These are phyloP conservation scores for Quercus lobata DNA, from an alignment of 331 rosid genomes.

Conservation along the genomic window DNA sequence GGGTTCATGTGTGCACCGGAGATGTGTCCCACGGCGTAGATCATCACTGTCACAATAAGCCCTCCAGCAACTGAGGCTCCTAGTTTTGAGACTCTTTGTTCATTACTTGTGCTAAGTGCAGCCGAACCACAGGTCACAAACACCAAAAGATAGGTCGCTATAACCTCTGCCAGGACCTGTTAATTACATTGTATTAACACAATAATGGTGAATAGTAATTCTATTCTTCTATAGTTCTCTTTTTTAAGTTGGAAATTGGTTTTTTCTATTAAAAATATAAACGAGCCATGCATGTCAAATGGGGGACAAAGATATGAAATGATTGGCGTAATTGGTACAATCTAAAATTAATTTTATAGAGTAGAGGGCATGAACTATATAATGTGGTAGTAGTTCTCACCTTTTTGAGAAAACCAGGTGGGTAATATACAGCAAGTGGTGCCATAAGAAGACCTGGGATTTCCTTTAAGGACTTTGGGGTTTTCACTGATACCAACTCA, in stretches of 20 bases:
- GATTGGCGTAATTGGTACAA: too few species aligned
- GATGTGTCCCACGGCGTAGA: constrained; percentile 79
- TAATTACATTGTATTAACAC: neutral
- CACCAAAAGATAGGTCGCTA: constrained; percentile 69
- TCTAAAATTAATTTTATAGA: neutral
- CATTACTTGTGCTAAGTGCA: constrained; percentile 45
- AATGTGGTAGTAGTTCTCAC: constrained; percentile 16
- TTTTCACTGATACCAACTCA: constrained; percentile 14
- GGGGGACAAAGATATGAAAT: neutral
- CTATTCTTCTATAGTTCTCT: neutral
- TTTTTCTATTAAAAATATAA: neutral
- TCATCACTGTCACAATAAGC: constrained; percentile 67
- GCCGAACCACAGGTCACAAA: constrained; percentile 74
- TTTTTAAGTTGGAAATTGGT: neutral
- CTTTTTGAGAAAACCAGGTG: constrained; percentile 52
- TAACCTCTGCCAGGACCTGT: constrained; percentile 69
- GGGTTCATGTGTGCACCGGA: constrained; percentile 95
- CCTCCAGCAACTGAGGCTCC: constrained; percentile 82
- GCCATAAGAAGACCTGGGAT: neutral
- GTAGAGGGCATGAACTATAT: neutral
- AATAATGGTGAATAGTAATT: neutral
- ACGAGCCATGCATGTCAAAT: neutral
- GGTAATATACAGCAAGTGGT: constrained; percentile 30
- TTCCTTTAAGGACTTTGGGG: constrained; percentile 6
- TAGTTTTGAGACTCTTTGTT: constrained; percentile 47